Percentiles rank a stretch among this genome's conserved stretches.
Evolutionary conservation across 2,329 filamentous ascomycete species (phyloP).

Genomic region (Monilinia aucupariae): DNA sequence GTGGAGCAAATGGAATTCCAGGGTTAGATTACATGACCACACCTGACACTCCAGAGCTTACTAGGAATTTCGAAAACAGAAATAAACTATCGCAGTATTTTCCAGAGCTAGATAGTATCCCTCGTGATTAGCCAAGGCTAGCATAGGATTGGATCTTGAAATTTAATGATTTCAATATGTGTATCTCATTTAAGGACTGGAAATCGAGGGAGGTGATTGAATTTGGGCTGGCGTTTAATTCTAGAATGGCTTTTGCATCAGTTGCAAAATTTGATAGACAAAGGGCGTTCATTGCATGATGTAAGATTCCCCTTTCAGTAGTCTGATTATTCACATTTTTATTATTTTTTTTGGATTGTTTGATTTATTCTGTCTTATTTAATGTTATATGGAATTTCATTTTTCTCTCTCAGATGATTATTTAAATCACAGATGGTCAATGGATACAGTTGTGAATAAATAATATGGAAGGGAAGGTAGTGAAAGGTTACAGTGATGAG

Average conservation of each 20-base stretch:
- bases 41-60: conserved; percentile 23
- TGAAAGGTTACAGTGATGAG: too few species aligned
- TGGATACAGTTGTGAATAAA: too few species aligned
- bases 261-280: background rate
- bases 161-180: background rate
- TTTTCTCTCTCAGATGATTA: too few species aligned
- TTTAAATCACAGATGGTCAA: background rate
- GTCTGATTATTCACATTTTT: background rate
- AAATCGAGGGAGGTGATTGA: background rate
- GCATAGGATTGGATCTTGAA: background rate
- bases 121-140: background rate
- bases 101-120: conserved; percentile 26
- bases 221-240: conserved; percentile 4
- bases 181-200: background rate
- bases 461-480: too few species aligned
- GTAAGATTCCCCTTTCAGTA: conserved; percentile 11
- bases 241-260: conserved; percentile 4
- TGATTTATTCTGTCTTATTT: background rate
- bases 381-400: background rate
- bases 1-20: background rate
- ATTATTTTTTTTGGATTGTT: background rate
- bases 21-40: conserved; percentile 2
- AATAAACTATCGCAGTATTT: conserved; percentile 30
- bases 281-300: background rate
- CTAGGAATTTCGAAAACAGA: conserved; percentile 20